These are phyloP conservation scores for Skeletonema tropicum DNA, from an alignment of 108 stramenopile species.

Conservation along the genomic window DNA sequence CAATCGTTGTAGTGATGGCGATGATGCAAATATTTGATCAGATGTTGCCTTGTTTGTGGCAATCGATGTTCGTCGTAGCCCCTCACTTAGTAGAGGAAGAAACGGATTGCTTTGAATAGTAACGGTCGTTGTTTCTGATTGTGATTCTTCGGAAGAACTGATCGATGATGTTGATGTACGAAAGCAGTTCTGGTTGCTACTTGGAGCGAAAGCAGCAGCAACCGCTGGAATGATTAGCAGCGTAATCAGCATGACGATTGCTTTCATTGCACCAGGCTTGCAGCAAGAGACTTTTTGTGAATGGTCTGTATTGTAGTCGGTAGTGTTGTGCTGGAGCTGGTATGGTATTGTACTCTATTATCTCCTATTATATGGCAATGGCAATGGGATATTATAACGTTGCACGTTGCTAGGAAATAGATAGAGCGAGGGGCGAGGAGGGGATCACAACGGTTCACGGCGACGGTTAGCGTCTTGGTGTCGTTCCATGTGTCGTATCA, in stretches of 20 bases:
- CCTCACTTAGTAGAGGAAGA: constrained; percentile 15
- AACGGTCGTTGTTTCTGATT: neutral
- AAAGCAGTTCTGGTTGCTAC: neutral
- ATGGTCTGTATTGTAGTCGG: no score
- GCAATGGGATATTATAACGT: no score
- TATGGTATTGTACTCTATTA: no score
- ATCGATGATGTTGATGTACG: neutral
- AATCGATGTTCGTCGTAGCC: constrained; percentile 16
- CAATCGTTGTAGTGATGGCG: constrained; percentile 30
- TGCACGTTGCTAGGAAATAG: no score
- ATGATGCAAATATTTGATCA: constrained; percentile 20
- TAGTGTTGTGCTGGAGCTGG: no score
- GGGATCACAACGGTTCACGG: no score
- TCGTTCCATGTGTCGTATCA: no score
- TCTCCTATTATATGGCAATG: no score
- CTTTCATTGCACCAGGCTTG: neutral
- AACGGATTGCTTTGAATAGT: constrained; percentile 10
- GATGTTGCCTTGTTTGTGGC: constrained; percentile 33
- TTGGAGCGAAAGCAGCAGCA: neutral
- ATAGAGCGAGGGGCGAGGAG: no score
- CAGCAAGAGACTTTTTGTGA: no score
- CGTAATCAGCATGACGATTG: neutral
- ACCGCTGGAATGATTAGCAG: neutral
- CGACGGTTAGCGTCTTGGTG: no score
- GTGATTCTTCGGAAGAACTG: neutral